phyloP scores from a whole-genome alignment of 2,329 filamentous ascomycete genomes.

The Paecilomyces dactylethromorphus region DNA sequence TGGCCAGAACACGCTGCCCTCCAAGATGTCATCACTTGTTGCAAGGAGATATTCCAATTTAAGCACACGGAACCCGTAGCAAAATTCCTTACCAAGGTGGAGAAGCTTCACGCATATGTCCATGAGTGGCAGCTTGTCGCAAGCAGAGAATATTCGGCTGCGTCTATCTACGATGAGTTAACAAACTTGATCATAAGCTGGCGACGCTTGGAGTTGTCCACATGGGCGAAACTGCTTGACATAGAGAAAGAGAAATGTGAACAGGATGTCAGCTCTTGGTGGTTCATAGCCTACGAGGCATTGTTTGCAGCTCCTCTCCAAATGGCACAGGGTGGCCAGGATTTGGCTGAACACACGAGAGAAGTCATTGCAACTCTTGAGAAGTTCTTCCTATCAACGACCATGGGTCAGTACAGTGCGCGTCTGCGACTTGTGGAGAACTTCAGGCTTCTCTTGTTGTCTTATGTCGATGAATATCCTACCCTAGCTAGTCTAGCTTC shows the following conservation, averaged over 20 bases:
- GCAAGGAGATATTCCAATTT: slow-evolving; percentile 68
- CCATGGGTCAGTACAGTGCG: slow-evolving; percentile 70
- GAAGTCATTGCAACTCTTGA: slow-evolving; percentile 70
- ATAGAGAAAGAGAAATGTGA: slow-evolving; percentile 71
- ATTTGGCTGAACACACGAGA: slow-evolving; percentile 58
- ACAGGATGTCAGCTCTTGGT: slow-evolving; percentile 81
- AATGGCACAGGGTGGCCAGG: slow-evolving; percentile 53
- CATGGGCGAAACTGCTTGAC: slow-evolving; percentile 85
- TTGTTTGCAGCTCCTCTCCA: slow-evolving; percentile 69
- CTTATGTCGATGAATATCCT: slow-evolving; percentile 55
- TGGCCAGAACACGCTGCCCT: slow-evolving; percentile 74
- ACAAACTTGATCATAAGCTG: slow-evolving; percentile 79
- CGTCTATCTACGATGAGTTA: slow-evolving; percentile 65
- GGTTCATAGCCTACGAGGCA: slow-evolving; percentile 91
- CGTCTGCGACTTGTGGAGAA: slow-evolving; percentile 63
- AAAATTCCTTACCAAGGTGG: slow-evolving; percentile 75
- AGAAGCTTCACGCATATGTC: slow-evolving; percentile 77
- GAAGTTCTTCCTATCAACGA: slow-evolving; percentile 70
- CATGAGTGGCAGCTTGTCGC: slow-evolving; percentile 96
- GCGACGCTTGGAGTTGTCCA: slow-evolving; percentile 84
- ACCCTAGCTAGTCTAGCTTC: slow-evolving; percentile 53
- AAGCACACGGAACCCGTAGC: slow-evolving; percentile 77
- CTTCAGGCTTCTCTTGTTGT: slow-evolving; percentile 57
- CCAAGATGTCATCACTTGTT: slow-evolving; percentile 68
- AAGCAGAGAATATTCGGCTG: slow-evolving; percentile 68